Evolutionary conservation across 1,139 yeast genomes (phyloP).

Genomic region (Nakaseomyces delphensis): DNA sequence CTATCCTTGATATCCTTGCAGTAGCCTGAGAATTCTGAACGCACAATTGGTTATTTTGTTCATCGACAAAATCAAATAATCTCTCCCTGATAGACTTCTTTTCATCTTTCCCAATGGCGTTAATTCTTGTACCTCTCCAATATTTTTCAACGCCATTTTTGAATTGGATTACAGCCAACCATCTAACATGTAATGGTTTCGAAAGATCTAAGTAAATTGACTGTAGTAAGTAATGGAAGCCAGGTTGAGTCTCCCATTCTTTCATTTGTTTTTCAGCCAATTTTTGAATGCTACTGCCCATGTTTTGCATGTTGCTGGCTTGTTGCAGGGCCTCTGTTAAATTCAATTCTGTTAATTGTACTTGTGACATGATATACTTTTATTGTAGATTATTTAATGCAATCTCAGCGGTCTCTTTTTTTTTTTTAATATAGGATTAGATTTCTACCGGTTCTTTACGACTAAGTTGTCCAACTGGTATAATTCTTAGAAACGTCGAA

Average conservation of each 20-base stretch:
- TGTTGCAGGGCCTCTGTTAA: constrained; percentile 35
- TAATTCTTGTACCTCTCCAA: constrained; percentile 63
- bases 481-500: too few species aligned
- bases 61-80: constrained; percentile 53
- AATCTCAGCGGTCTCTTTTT: too few species aligned
- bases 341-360: constrained; percentile 18
- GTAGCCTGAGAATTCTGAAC: constrained; percentile 80
- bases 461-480: too few species aligned
- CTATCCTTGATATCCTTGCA: constrained; percentile 69
- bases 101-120: constrained; percentile 58
- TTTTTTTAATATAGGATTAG: too few species aligned
- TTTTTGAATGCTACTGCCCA: constrained; percentile 38
- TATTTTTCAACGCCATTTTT: constrained; percentile 78
- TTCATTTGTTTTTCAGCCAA: constrained; percentile 63
- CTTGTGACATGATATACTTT: constrained; percentile 2
- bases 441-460: too few species aligned
- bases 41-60: constrained; percentile 62
- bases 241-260: constrained; percentile 55
- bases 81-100: constrained; percentile 52
- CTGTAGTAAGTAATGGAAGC: constrained; percentile 52
- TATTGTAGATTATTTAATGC: too few species aligned
- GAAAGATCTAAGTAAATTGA: constrained; percentile 52
- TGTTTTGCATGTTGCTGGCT: constrained; percentile 46
- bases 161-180: constrained; percentile 81
- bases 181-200: constrained; percentile 56